Evolutionary conservation across 805 yeast genomes (phyloP).

Genomic region (Suhomyces sp.): DNA sequence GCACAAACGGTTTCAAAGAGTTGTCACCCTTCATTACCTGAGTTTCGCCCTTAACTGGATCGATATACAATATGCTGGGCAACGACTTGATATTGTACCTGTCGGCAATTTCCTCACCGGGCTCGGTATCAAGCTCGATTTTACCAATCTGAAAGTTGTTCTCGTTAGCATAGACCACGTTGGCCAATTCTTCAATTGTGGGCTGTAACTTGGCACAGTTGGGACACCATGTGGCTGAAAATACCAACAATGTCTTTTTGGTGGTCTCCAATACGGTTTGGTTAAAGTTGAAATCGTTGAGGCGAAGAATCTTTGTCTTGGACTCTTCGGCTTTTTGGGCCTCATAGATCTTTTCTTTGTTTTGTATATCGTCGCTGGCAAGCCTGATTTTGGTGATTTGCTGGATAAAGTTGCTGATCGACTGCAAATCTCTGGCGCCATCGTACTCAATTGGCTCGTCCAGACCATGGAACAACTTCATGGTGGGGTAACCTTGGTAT

Average conservation of each 20-base stretch:
- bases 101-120: constrained; percentile 39
- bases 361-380: constrained; percentile 2
- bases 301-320: constrained; percentile 16
- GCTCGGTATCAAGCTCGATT: constrained; percentile 43
- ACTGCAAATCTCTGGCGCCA: constrained; percentile 51
- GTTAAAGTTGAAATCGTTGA: constrained; percentile 44
- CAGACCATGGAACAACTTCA: constrained; percentile 54
- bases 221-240: constrained; percentile 62
- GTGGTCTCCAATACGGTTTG: constrained; percentile 33
- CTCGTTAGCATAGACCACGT: constrained; percentile 42
- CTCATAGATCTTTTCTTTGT: constrained; percentile 12
- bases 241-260: constrained; percentile 42
- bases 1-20: constrained; percentile 18
- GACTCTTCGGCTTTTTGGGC: constrained; percentile 15
- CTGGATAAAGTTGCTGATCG: constrained; percentile 52
- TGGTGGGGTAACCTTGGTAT: constrained; percentile 64
- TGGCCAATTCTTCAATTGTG: constrained; percentile 47
- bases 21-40: constrained; percentile 26
- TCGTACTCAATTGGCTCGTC: constrained; percentile 52
- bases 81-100: constrained; percentile 42
- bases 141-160: constrained; percentile 27
- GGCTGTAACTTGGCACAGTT: constrained; percentile 56
- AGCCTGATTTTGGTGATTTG: constrained; percentile 28
- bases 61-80: constrained; percentile 57
- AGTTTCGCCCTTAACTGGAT: constrained; percentile 18